These are phyloP conservation scores for Cylindrotheca closterium DNA, from an alignment of 108 stramenopile genomes.

Conservation along the genomic window DNA sequence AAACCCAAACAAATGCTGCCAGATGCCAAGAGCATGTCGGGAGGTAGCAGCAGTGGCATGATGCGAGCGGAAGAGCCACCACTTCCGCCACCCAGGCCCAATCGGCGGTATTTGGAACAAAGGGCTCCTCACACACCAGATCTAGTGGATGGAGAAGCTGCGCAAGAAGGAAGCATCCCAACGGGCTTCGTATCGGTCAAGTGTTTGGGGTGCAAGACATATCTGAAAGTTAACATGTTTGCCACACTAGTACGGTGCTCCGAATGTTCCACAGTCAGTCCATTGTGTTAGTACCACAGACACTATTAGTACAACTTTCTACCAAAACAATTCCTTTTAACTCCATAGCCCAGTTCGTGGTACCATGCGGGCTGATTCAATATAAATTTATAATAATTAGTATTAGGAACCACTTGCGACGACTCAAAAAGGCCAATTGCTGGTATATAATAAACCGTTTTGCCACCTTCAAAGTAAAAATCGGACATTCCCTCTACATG, in stretches of 20 bases:
- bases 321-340: too few species aligned
- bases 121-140: constrained; percentile 2
- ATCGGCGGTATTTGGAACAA: constrained; percentile 10
- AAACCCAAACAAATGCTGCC: constrained; percentile 26
- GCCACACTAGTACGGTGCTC: constrained; percentile 39
- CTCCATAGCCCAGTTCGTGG: too few species aligned
- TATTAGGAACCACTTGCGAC: too few species aligned
- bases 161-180: neutral
- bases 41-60: constrained; percentile 1
- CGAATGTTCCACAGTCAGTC: constrained; percentile 36
- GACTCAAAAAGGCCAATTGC: too few species aligned
- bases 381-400: too few species aligned
- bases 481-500: too few species aligned
- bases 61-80: constrained; percentile 21
- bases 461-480: too few species aligned
- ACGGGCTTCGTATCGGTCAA: constrained; percentile 16
- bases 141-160: neutral
- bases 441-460: too few species aligned
- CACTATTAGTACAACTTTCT: too few species aligned
- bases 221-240: constrained; percentile 9
- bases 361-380: too few species aligned
- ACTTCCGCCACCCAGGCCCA: constrained; percentile 5
- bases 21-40: neutral
- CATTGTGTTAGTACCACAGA: too few species aligned
- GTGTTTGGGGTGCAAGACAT: constrained; percentile 35